These are phyloP conservation scores for Mycena crocata DNA, from an alignment of 768 basidiomycete species.

Conservation along the genomic window DNA sequence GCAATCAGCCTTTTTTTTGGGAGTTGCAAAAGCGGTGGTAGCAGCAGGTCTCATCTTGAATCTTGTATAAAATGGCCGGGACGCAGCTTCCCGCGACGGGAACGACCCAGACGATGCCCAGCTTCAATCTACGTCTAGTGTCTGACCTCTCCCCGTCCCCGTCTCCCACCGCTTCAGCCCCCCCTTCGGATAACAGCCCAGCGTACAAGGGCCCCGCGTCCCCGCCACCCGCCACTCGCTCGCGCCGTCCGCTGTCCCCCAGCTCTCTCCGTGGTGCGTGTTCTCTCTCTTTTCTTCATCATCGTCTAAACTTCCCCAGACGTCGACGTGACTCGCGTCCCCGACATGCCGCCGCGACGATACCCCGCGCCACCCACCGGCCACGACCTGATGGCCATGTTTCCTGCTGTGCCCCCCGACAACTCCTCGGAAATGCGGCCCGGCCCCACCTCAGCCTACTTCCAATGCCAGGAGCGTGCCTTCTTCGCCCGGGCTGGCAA, in stretches of 20 bases:
- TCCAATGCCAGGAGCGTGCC: slow-evolving; percentile 80
- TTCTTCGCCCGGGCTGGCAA: slow-evolving; percentile 85
- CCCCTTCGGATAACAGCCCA: slow-evolving; percentile 56
- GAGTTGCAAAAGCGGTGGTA: no score
- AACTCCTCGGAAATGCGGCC: slow-evolving; percentile 65
- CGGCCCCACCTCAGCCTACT: slow-evolving; percentile 78
- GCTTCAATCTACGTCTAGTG: slow-evolving; percentile 71
- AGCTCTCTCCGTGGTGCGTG: slow-evolving; percentile 68
- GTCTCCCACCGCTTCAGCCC: slow-evolving; percentile 64
- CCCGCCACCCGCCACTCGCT: slow-evolving; percentile 45
- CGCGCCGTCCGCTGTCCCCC: slow-evolving; percentile 72
- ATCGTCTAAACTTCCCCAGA: slow-evolving; percentile 55
- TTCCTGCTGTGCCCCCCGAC: slow-evolving; percentile 76
- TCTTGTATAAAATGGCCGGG: no score
- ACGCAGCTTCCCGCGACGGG: no score
- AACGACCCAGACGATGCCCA: no score
- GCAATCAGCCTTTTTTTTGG: no score
- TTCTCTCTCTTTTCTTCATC: neutral
- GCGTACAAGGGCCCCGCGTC: slow-evolving; percentile 42
- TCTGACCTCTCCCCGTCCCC: slow-evolving; percentile 60
- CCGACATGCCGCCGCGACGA: slow-evolving; percentile 62
- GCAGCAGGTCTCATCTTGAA: no score
- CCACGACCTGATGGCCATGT: slow-evolving; percentile 88
- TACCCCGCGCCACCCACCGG: slow-evolving; percentile 84
- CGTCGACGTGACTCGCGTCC: slow-evolving; percentile 66